phyloP scores from a whole-genome alignment of 2,329 filamentous ascomycete genomes.

The Corynespora cassiicola region DNA sequence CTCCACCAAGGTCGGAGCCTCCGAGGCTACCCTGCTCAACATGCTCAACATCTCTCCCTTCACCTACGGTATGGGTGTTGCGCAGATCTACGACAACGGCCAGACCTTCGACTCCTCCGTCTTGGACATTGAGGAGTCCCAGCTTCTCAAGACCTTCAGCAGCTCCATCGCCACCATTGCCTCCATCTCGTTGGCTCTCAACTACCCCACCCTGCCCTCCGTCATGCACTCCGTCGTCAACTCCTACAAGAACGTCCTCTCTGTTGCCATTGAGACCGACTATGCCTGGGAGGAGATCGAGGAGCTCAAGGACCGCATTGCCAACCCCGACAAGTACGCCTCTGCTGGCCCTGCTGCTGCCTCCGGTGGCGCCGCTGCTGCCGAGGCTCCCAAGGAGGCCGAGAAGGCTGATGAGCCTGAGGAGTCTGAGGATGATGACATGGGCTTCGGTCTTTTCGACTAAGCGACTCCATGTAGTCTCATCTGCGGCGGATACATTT shows the following conservation, averaged over 20 bases:
- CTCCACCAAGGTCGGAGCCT: constrained; percentile 92
- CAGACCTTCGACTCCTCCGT: constrained; percentile 87
- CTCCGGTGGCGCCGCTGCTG: constrained; percentile 58
- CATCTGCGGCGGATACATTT: constrained; percentile 24
- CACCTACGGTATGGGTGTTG: constrained; percentile 90
- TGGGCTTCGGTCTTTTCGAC: constrained; percentile 63
- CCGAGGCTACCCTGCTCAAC: constrained; percentile 98
- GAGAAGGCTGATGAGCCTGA: constrained; percentile 58
- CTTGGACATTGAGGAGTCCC: constrained; percentile 92
- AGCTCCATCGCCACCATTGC: constrained; percentile 86
- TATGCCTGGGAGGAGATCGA: constrained; percentile 95
- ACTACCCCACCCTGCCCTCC: constrained; percentile 95
- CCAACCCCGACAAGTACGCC: constrained; percentile 97
- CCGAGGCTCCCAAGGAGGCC: constrained; percentile 47
- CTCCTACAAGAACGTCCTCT: constrained; percentile 94
- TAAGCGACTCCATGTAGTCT: constrained; percentile 41
- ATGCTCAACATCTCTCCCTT: constrained; percentile 94
- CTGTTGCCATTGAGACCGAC: constrained; percentile 89
- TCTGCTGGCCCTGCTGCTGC: constrained; percentile 74
- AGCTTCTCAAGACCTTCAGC: constrained; percentile 85
- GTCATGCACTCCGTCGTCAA: constrained; percentile 97
- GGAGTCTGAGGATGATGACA: constrained; percentile 64
- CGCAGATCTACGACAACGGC: constrained; percentile 97
- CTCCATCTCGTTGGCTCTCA: constrained; percentile 86
- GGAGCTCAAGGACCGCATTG: constrained; percentile 98